Conservation (phyloP, 2,329 filamentous ascomycete species). For the Colletotrichum filicis region DNA sequence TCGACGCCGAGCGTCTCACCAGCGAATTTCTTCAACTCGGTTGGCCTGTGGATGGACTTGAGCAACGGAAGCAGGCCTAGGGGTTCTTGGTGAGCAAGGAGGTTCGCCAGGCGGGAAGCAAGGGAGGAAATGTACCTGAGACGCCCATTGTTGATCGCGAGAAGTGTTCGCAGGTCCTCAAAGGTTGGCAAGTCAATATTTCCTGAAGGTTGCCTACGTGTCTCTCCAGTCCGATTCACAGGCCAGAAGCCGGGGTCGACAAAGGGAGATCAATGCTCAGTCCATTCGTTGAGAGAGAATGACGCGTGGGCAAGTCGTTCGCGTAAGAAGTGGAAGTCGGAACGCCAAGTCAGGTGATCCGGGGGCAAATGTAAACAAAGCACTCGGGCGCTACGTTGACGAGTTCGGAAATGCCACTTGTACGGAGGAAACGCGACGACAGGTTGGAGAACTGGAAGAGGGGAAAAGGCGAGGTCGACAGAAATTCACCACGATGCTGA, state of each 20-base stretch:
- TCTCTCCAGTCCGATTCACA: conserved; percentile 20
- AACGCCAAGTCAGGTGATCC: conserved; percentile 34
- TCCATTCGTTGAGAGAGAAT: conserved; percentile 24
- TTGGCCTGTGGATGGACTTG: conserved; percentile 95
- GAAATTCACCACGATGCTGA: conserved; percentile 23
- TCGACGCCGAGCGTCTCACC: conserved; percentile 95
- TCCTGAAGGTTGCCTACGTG: background rate
- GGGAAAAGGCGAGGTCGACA: background rate
- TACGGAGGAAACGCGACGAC: background rate
- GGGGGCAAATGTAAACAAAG: conserved; percentile 34
- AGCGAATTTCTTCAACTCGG: conserved; percentile 84
- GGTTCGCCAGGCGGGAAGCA: background rate
- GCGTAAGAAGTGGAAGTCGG: background rate
- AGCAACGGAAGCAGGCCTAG: conserved; percentile 88
- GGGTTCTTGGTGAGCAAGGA: conserved; percentile 16
- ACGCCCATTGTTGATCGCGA: conserved; percentile 35
- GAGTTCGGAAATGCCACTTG: background rate
- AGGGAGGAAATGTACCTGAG: conserved; percentile 34
- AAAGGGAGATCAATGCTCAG: conserved; percentile 13
- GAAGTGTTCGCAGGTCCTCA: conserved; percentile 14
- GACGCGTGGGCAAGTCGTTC: conserved; percentile 15
- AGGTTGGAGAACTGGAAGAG: background rate
- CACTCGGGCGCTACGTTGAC: background rate
- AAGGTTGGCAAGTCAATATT: background rate
- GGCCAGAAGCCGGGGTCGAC: conserved; percentile 13